Conservation (phyloP, 2,329 filamentous ascomycete genomes). For the Neurospora sp. region DNA sequence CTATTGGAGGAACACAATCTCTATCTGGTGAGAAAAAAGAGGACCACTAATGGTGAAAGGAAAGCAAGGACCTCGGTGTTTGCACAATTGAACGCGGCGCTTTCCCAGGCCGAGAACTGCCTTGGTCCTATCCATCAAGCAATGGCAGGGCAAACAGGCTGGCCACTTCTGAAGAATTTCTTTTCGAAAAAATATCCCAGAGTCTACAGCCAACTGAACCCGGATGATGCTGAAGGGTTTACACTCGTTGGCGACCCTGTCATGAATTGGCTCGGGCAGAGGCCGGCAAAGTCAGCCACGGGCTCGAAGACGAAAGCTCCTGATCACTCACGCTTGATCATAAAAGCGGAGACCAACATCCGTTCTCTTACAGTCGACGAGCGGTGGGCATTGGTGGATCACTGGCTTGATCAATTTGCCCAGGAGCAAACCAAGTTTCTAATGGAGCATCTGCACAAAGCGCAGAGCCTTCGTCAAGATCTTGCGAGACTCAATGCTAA, state of each 20-base stretch:
- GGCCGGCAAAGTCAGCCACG: no score
- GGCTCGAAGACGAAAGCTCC: background rate
- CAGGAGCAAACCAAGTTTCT: background rate
- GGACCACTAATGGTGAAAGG: background rate
- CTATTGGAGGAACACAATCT: conserved; percentile 41
- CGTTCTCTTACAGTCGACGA: background rate
- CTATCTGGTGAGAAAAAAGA: conserved; percentile 21
- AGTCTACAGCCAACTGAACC: background rate
- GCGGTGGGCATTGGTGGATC: conserved; percentile 2
- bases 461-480: background rate
- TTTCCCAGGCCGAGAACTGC: background rate
- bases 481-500: conserved; percentile 20
- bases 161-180: background rate
- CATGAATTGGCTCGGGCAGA: background rate
- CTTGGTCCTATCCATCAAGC: background rate
- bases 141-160: background rate
- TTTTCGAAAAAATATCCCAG: background rate
- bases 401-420: conserved; percentile 9
- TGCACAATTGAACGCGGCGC: background rate
- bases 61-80: accelerated
- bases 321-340: background rate
- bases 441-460: conserved; percentile 1
- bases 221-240: background rate
- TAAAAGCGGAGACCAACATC: conserved; percentile 6
- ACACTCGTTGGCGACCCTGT: background rate